A percentile compares a stretch with the other conserved stretches of the same genome.
Evolutionary conservation across 2,329 filamentous ascomycete species (phyloP).

Genomic region (Madurella mycetomatis): DNA sequence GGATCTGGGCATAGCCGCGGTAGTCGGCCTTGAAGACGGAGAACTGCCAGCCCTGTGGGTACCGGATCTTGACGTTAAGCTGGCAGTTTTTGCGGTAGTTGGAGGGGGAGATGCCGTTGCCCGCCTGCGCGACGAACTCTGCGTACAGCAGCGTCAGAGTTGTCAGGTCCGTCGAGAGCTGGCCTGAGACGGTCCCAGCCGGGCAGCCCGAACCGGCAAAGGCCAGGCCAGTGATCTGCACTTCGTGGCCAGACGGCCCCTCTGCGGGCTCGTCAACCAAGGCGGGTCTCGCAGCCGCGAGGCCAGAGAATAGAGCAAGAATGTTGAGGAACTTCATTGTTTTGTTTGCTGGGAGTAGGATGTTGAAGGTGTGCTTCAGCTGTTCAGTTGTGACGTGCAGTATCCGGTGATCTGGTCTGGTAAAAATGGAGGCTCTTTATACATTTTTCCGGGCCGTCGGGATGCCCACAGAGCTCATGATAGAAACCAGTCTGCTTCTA

Average conservation of each 20-base stretch:
- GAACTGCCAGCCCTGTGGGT: conserved; percentile 50
- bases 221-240: conserved; percentile 25
- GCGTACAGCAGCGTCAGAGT: conserved; percentile 49
- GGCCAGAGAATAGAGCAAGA: conserved; percentile 16
- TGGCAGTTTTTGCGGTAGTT: conserved; percentile 51
- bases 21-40: conserved; percentile 48
- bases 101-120: conserved; percentile 37
- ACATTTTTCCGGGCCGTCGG: neutral
- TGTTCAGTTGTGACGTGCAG: neutral
- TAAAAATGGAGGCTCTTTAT: neutral
- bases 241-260: conserved; percentile 25
- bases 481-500: conserved; percentile 8
- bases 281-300: conserved; percentile 13
- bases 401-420: neutral
- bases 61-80: conserved; percentile 47
- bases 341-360: neutral
- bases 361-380: neutral
- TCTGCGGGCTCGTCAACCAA: conserved; percentile 4
- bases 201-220: conserved; percentile 30
- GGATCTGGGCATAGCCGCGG: conserved; percentile 46
- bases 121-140: conserved; percentile 46
- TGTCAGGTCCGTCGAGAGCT: conserved; percentile 27
- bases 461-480: conserved; percentile 1
- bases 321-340: conserved; percentile 15
- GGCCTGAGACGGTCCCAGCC: conserved; percentile 24